Evolutionary conservation across 495 filamentous ascomycete genomes (phyloP), one percentile per base, ranked within the genome.

Genomic region (Geoglossum glabrum): DNA sequence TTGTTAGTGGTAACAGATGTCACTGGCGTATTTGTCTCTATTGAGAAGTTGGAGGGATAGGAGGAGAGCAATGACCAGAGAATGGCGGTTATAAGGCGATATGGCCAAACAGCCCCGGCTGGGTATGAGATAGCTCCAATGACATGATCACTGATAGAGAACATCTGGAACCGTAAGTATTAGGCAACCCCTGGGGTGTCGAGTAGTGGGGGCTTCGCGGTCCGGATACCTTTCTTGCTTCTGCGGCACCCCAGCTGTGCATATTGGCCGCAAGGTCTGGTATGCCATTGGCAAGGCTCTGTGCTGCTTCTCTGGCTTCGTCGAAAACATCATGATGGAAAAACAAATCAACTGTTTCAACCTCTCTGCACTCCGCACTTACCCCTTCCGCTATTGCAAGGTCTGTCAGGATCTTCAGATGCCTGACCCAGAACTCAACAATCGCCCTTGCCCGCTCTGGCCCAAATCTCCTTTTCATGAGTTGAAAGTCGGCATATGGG

Each of bases 21-120:
- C 46, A 69, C 81, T 0, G 79, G 72, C 3, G 84, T 86, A 58
- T 76, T 67, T 3, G 82, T 79, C 60, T 81, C 46, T 50, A 50
- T 50, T 6, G n/a, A 50, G 46, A 50, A 50, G 46, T 50, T 28
- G 46, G 21, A 50, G 15, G 46, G 46, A 21, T 50, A n/a, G 17
- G 21, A 28, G 11, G 21, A 25, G 10, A 84, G 61, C 31, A 75
- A 73, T 28, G 75, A 60, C 52, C 75, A 73, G 54, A 85, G 62
- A 13, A 87, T 65, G 3, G 81, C 79, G 25, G 78, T 67, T 8
- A 74, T 70, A 59, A 89, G 80, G 59, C 74, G 75, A 65, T 86
- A 87, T 5, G 80, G 74, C 62, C 75, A 79, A 36, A 87, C 46
- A 52, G 79, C 83, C 0, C 81, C 83, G 1, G 82, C 82, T 25